A percentile compares a stretch with the other conserved stretches of the same genome.
Evolutionary conservation across 176 grass and related monocot species (phyloP).

Genomic region (Bromus sterilis): DNA sequence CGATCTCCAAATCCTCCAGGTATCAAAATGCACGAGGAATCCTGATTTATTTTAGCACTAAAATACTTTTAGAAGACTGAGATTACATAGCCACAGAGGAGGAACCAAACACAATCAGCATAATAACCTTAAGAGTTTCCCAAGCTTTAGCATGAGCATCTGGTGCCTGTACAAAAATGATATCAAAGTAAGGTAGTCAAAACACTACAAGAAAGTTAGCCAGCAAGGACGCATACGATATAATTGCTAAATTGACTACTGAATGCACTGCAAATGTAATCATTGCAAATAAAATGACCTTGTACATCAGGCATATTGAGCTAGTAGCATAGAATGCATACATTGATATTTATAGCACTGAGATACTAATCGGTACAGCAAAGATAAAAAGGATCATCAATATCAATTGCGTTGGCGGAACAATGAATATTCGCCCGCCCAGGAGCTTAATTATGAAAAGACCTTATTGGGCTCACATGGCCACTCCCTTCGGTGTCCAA

Average conservation of each 20-base stretch:
- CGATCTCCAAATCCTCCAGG: slow-evolving; percentile 95
- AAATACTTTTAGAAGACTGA: background rate
- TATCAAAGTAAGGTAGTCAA: background rate
- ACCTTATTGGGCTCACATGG: background rate
- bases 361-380: background rate
- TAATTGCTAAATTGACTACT: background rate
- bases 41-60: slow-evolving; percentile 35
- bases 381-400: background rate
- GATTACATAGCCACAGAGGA: background rate
- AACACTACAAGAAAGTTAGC: slow-evolving; percentile 9
- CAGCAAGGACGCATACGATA: background rate
- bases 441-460: background rate
- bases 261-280: background rate
- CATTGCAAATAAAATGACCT: background rate
- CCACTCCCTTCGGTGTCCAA: background rate
- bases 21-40: slow-evolving; percentile 84
- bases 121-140: slow-evolving; percentile 74
- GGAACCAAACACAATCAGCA: background rate
- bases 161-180: slow-evolving; percentile 49
- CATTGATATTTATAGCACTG: background rate
- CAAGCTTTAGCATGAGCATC: slow-evolving; percentile 75
- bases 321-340: background rate
- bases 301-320: background rate
- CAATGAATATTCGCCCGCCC: background rate
- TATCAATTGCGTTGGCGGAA: background rate